Evolutionary conservation across 106 monocot genomes (phyloP).

Genomic region (Gastrodia elata): DNA sequence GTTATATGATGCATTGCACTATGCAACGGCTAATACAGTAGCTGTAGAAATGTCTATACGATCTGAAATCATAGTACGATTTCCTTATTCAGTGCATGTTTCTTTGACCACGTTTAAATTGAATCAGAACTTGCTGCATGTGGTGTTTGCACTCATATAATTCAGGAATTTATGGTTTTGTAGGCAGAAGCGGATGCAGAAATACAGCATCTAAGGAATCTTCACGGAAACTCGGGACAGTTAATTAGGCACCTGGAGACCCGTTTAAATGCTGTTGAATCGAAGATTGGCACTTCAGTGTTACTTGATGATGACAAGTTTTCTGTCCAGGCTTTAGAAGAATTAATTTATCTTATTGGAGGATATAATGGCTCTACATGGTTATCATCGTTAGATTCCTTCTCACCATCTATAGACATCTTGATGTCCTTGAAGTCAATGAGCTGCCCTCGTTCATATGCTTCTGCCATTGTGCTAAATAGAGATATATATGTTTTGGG

Average conservation of each 20-base stretch:
- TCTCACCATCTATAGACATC: conserved; percentile 41
- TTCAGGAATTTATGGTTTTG: not conserved
- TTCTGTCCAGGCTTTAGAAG: conserved; percentile 28
- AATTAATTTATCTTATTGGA: conserved; percentile 58
- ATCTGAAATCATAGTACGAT: too few relatives aligned
- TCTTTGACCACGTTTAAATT: not conserved
- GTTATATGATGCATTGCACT: too few relatives aligned
- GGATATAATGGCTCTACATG: conserved; percentile 53
- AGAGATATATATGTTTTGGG: conserved; percentile 62
- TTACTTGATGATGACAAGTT: conserved; percentile 19
- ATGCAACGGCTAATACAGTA: too few relatives aligned
- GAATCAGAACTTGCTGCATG: not conserved
- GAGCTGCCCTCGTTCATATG: conserved; percentile 65
- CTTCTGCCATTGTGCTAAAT: conserved; percentile 43
- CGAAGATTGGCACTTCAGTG: conserved; percentile 17
- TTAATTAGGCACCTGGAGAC: conserved; percentile 16
- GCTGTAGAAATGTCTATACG: too few relatives aligned
- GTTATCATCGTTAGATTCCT: conserved; percentile 59
- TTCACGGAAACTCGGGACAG: conserved; percentile 7
- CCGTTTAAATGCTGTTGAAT: conserved; percentile 23
- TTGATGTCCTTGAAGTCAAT: conserved; percentile 44
- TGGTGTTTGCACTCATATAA: not conserved
- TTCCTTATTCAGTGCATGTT: too few relatives aligned
- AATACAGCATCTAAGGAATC: conserved; percentile 26
- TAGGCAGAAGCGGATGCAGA: conserved; percentile 24